Conservation (phyloP, 2,329 filamentous ascomycete genomes). For the Cladophialophora exuberans region DNA sequence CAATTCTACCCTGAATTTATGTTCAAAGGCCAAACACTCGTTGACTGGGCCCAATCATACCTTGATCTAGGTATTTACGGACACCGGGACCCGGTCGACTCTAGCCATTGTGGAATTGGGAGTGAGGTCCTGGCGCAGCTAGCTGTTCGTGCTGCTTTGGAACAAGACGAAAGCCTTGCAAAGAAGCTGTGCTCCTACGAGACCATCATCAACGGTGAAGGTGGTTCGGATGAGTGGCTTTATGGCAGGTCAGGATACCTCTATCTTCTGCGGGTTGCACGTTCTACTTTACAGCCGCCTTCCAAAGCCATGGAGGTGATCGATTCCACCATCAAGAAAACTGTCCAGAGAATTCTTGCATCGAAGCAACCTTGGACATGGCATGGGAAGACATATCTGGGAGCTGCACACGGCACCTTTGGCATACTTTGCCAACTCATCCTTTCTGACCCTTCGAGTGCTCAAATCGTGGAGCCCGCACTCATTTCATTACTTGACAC, state of each 20-base stretch:
- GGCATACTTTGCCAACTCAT: slow-evolving; percentile 73
- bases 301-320: slow-evolving; percentile 54
- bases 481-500: slow-evolving; percentile 61
- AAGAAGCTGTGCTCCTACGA: slow-evolving; percentile 36
- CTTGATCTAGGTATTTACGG: slow-evolving; percentile 30
- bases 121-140: slow-evolving; percentile 54
- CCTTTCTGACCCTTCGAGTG: slow-evolving; percentile 36
- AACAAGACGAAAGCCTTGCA: slow-evolving; percentile 46
- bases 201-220: slow-evolving; percentile 34
- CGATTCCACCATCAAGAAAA: slow-evolving; percentile 56
- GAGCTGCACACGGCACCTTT: slow-evolving; percentile 69
- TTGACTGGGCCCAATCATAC: slow-evolving; percentile 55
- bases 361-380: slow-evolving; percentile 64
- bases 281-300: slow-evolving; percentile 58
- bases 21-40: slow-evolving; percentile 47
- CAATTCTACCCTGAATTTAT: slow-evolving; percentile 48
- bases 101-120: slow-evolving; percentile 53
- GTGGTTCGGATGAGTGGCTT: slow-evolving; percentile 64
- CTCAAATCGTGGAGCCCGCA: slow-evolving; percentile 56
- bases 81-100: slow-evolving; percentile 38
- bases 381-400: slow-evolving; percentile 66
- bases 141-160: slow-evolving; percentile 51
- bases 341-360: slow-evolving; percentile 64
- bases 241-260: slow-evolving; percentile 70
- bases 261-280: slow-evolving; percentile 68